Evolutionary conservation across 345 rosid species (phyloP), one percentile per base, ranked within the genome.

Genomic region (Theobroma cacao): DNA sequence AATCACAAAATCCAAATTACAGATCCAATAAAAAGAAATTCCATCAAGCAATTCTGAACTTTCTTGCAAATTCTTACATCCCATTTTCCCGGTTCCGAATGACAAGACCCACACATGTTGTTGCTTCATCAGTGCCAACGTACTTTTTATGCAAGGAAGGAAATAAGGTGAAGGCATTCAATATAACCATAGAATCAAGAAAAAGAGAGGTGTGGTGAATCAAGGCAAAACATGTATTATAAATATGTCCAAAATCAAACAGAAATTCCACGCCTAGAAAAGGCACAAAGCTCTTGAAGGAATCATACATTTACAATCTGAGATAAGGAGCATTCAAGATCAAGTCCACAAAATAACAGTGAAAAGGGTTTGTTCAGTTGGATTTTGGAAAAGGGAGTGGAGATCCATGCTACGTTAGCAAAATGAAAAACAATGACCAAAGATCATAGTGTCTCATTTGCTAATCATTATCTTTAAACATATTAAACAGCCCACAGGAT

Each of bases 51-150:
- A 65, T 26, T 41, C 67, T 28, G 30, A 38, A 56, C 15, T 26
- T n/a, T 22, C 7, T 22, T 13, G n/a, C 22, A 43, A 72, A 74
- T 77, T 33, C 97, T 82, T 80, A 95, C 99, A 90, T 89, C 82
- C 94, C 91, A 82, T 75, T 89, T 74, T 40, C 87, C 63, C 80
- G 88, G 81, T 93, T 93, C 50, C 94, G 90, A 75, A 95, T 88
- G 75, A 89, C 92, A 52, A 95, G 80, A 24, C 93, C 97, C 59
- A 93, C 88, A 6, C 98, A 95, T 66, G 97, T 93, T 50, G 98
- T 95, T 67, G 97, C 95, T 85, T 95, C 98, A 83, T 95, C 98
- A 18, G 91, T 89, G 81, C 97, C 98, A 11, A 88, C 84, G 80
- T 84, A 86, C 97, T 95, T 78, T 33, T 66, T 81, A 78, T 62